Percentiles rank a stretch among this genome's conserved stretches.
Conservation (phyloP, 2,329 filamentous ascomycete genomes). For the Aspergillus tubingensis region DNA sequence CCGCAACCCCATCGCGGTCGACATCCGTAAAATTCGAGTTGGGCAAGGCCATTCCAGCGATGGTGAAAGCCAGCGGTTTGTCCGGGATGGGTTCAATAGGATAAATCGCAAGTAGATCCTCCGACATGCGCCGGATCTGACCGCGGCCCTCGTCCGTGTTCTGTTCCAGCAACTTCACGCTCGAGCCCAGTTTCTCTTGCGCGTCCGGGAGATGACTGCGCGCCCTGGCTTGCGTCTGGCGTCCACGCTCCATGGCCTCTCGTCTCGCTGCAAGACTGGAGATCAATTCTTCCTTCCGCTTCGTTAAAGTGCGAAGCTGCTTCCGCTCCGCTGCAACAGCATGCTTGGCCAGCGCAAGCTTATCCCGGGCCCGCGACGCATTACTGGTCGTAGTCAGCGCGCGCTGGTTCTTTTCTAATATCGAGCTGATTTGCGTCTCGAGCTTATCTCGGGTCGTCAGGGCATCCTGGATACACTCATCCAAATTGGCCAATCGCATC, state of each 20-base stretch:
- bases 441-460: conserved; percentile 73
- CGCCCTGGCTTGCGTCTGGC: conserved; percentile 59
- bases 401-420: conserved; percentile 42
- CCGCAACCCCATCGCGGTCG: conserved; percentile 69
- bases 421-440: conserved; percentile 71
- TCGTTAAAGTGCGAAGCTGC: conserved; percentile 62
- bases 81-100: conserved; percentile 70
- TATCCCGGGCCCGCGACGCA: conserved; percentile 43
- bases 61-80: conserved; percentile 76
- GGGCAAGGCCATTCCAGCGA: conserved; percentile 74
- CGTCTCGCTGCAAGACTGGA: conserved; percentile 66
- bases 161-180: conserved; percentile 56
- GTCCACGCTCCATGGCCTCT: conserved; percentile 67
- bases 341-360: conserved; percentile 45
- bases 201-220: conserved; percentile 64
- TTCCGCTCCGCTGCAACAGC: conserved; percentile 66
- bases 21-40: conserved; percentile 75
- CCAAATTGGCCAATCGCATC: conserved; percentile 84
- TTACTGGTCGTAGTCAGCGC: conserved; percentile 34
- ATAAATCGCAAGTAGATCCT: conserved; percentile 77
- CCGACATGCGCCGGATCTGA: conserved; percentile 85
- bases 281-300: conserved; percentile 67
- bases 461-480: conserved; percentile 89
- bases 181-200: conserved; percentile 59
- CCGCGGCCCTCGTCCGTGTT: conserved; percentile 68